These are phyloP conservation scores for Linnemannia elongata DNA, from an alignment of 192 early-diverging fungal species.

Conservation along the genomic window DNA sequence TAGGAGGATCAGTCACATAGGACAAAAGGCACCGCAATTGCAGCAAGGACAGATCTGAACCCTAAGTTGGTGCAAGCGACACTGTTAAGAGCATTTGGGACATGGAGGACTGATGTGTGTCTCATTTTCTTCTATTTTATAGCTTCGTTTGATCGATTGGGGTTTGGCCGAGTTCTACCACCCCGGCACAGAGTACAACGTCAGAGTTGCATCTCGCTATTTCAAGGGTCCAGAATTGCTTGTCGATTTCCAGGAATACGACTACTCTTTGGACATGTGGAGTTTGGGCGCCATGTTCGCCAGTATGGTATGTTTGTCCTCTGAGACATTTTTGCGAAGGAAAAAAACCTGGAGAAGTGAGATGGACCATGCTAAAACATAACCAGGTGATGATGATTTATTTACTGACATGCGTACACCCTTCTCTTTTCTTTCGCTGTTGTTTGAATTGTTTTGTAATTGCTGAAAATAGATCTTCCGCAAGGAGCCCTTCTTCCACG, in stretches of 20 bases:
- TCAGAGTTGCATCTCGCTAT: slow-evolving; percentile 98
- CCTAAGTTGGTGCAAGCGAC: not conserved
- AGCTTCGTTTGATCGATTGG: slow-evolving; percentile 98
- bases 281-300: slow-evolving; percentile 99
- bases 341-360: slow-evolving; percentile 41
- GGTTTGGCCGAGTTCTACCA: slow-evolving; percentile 99
- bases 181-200: slow-evolving; percentile 96
- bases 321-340: slow-evolving; percentile 90
- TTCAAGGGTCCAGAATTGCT: slow-evolving; percentile 99
- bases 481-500: slow-evolving; percentile 99
- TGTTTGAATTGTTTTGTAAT: not conserved
- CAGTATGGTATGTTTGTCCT: slow-evolving; percentile 82
- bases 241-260: slow-evolving; percentile 98
- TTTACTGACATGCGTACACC: not conserved
- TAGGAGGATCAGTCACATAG: not conserved
- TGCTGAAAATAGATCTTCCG: slow-evolving; percentile 87
- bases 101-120: not conserved
- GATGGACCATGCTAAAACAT: not conserved
- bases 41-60: not conserved
- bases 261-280: slow-evolving; percentile 99
- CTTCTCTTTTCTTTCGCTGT: not conserved
- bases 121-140: slow-evolving; percentile 16
- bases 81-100: not conserved
- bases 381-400: not conserved
- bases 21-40: not conserved